phyloP scores from a whole-genome alignment of 768 basidiomycete species.

The Mycena amicta region DNA sequence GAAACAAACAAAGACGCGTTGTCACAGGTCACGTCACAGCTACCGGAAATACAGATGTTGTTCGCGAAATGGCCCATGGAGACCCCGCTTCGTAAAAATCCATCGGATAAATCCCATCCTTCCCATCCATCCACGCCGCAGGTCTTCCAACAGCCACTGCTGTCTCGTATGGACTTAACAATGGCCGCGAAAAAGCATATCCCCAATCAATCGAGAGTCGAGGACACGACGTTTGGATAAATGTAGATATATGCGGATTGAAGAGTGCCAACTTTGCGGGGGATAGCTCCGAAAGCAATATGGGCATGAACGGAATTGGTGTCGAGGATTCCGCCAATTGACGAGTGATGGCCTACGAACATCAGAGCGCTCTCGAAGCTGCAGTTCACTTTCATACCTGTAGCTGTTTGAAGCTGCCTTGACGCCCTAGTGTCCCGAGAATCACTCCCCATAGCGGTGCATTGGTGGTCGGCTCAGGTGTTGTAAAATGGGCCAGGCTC shows the following conservation, averaged over 20 bases:
- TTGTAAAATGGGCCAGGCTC: constrained; percentile 49
- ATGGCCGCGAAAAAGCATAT: constrained; percentile 87
- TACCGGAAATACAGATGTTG: constrained; percentile 49
- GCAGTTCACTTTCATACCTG: no score
- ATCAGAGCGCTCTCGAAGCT: no score
- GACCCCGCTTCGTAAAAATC: constrained; percentile 89
- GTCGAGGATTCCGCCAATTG: constrained; percentile 60
- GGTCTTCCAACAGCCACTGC: constrained; percentile 78
- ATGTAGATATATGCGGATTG: constrained; percentile 77
- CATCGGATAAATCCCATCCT: constrained; percentile 81
- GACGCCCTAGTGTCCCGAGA: constrained; percentile 91
- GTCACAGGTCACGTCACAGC: not conserved
- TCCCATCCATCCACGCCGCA: constrained; percentile 62
- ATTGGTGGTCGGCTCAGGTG: constrained; percentile 6
- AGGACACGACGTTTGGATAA: constrained; percentile 96
- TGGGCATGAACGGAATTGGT: constrained; percentile 79
- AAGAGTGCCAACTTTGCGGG: constrained; percentile 91
- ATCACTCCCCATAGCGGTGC: constrained; percentile 84
- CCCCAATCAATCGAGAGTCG: constrained; percentile 98
- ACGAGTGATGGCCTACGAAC: constrained; percentile 67
- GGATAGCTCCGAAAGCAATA: constrained; percentile 95
- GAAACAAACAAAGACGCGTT: not conserved
- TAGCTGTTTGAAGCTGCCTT: constrained; percentile 90
- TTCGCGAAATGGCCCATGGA: constrained; percentile 72
- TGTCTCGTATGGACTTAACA: constrained; percentile 93